Percentiles rank a stretch among this genome's conserved stretches.
These are phyloP conservation scores for Lycium ferocissimum DNA, from an alignment of 257 asterid genomes.

Conservation along the genomic window DNA sequence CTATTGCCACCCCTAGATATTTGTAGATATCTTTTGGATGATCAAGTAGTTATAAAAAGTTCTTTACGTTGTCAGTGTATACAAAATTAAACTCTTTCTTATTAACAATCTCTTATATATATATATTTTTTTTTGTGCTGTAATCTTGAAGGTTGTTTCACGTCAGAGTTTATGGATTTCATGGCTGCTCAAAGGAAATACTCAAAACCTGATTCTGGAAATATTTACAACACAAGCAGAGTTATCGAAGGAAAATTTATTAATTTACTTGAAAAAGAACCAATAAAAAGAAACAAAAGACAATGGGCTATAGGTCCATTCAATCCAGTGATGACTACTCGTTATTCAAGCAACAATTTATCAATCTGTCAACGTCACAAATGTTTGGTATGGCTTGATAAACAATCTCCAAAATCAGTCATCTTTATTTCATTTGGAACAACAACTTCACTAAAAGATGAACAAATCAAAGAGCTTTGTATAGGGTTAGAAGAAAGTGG, in stretches of 20 bases:
- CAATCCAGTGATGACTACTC: conserved; percentile 46
- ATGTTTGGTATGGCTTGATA: conserved; percentile 61
- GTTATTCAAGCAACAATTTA: background rate
- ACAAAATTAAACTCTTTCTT: background rate
- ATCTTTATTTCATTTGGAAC: conserved; percentile 61
- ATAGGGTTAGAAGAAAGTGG: conserved; percentile 49
- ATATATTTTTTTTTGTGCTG: background rate
- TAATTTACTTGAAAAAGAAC: conserved; percentile 43
- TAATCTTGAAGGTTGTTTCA: conserved; percentile 44
- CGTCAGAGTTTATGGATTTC: conserved; percentile 50
- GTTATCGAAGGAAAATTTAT: conserved; percentile 56
- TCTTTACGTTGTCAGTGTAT: background rate
- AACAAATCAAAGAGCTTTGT: conserved; percentile 53
- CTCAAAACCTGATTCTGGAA: conserved; percentile 48
- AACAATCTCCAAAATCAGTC: conserved; percentile 43
- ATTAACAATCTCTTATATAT: background rate
- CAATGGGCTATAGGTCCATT: conserved; percentile 85
- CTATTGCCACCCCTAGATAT: too few relatives aligned
- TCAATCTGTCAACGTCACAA: conserved; percentile 32
- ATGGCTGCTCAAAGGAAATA: conserved; percentile 45
- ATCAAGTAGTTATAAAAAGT: too few relatives aligned
- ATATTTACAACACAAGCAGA: conserved; percentile 67
- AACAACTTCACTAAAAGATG: conserved; percentile 47
- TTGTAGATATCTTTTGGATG: too few relatives aligned
- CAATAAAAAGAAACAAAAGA: conserved; percentile 43